These are phyloP conservation scores for Zygotorulaspora mrakii DNA, from an alignment of 1,139 yeast genomes.

Conservation along the genomic window DNA sequence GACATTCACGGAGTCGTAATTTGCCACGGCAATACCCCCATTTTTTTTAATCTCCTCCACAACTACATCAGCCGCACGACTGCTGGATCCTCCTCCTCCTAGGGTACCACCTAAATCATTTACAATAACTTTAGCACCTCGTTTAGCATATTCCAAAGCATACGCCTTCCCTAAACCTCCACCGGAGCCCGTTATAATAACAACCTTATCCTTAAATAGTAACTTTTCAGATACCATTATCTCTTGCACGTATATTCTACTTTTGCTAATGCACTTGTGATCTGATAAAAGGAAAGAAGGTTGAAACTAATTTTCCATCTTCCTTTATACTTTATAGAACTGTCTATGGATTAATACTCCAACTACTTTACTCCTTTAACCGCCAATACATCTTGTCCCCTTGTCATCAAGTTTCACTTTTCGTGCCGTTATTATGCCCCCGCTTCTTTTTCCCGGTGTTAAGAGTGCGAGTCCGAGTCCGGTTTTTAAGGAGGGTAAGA, in stretches of 20 bases:
- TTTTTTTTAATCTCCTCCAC: constrained; percentile 72
- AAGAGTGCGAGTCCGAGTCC: constrained; percentile 3
- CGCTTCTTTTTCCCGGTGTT: constrained; percentile 4
- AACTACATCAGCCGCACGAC: constrained; percentile 80
- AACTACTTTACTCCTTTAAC: background rate
- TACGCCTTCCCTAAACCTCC: constrained; percentile 93
- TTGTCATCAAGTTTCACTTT: constrained; percentile 1
- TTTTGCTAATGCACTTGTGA: too few species aligned
- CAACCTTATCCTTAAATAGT: constrained; percentile 72
- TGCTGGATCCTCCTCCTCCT: constrained; percentile 62
- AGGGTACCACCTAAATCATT: constrained; percentile 89
- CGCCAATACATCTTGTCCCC: constrained; percentile 1
- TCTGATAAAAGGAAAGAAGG: too few species aligned
- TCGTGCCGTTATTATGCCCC: background rate
- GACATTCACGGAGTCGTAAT: constrained; percentile 84
- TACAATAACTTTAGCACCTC: constrained; percentile 90
- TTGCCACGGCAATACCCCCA: constrained; percentile 90
- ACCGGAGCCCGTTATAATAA: constrained; percentile 93
- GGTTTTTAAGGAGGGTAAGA: constrained; percentile 2
- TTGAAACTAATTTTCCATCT: too few species aligned
- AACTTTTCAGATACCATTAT: constrained; percentile 9
- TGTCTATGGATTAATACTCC: too few species aligned
- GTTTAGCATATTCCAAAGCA: constrained; percentile 78
- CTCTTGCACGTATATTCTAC: background rate
- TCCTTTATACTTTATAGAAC: too few species aligned